These are phyloP conservation scores for Kwoniella shivajii DNA, from an alignment of 1,284 basidiomycete species.

Conservation along the genomic window DNA sequence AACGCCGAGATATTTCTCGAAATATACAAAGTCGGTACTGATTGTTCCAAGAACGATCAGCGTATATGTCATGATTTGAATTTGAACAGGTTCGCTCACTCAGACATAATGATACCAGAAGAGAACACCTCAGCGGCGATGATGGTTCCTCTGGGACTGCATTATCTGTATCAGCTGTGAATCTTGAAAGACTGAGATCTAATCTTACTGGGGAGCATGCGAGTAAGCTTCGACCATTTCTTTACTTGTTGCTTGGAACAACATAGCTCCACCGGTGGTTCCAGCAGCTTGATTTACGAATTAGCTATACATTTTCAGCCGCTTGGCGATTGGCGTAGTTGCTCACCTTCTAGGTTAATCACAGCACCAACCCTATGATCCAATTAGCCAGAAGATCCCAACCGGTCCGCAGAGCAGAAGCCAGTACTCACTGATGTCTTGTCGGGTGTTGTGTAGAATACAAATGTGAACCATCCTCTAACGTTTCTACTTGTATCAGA, in stretches of 20 bases:
- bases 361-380: constrained; percentile 73
- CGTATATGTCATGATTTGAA: neutral
- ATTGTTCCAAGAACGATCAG: neutral
- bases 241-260: constrained; percentile 94
- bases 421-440: constrained; percentile 5
- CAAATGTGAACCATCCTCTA: constrained; percentile 94
- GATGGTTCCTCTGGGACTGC: constrained; percentile 83
- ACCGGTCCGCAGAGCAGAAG: neutral
- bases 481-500: constrained; percentile 49
- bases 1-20: constrained; percentile 85
- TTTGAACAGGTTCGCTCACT: constrained; percentile 61
- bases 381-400: neutral
- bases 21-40: constrained; percentile 92
- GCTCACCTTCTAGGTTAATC: constrained; percentile 83
- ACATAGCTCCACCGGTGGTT: constrained; percentile 79
- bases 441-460: constrained; percentile 82
- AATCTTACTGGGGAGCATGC: constrained; percentile 68
- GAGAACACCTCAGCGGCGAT: constrained; percentile 93
- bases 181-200: neutral
- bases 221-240: constrained; percentile 93
- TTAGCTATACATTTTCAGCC: neutral
- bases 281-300: constrained; percentile 71
- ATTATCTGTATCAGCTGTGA: neutral
- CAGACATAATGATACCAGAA: constrained; percentile 86
- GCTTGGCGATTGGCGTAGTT: neutral